These are phyloP conservation scores for Alloascoidea africana DNA, from an alignment of 805 yeast genomes.

Conservation along the genomic window DNA sequence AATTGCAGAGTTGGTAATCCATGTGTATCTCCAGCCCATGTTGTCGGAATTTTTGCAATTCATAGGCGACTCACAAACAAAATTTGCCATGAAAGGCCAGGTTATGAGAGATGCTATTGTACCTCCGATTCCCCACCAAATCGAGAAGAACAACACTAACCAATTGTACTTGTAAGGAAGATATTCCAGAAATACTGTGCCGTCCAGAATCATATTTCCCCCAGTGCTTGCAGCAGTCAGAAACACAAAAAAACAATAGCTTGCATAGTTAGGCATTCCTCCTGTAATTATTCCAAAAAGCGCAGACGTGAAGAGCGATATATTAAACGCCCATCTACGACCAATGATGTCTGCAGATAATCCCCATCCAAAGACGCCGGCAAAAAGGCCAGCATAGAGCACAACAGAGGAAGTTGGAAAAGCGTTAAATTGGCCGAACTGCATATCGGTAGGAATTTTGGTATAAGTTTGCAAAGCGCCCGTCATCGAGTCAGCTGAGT, in stretches of 20 bases:
- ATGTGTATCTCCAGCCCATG: slow-evolving; percentile 49
- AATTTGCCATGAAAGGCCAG: slow-evolving; percentile 39
- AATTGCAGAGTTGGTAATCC: slow-evolving; percentile 37
- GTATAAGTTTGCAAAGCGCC: slow-evolving; percentile 31
- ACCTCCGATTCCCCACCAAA: slow-evolving; percentile 54
- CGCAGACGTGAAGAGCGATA: slow-evolving; percentile 31
- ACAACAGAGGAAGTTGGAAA: slow-evolving; percentile 31
- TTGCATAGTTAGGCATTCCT: slow-evolving; percentile 31
- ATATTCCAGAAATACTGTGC: slow-evolving; percentile 36
- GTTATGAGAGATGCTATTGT: slow-evolving; percentile 33
- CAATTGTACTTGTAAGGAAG: slow-evolving; percentile 35
- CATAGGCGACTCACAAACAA: slow-evolving; percentile 28
- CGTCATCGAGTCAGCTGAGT: slow-evolving; percentile 38
- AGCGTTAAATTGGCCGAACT: background rate
- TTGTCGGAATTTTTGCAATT: slow-evolving; percentile 29
- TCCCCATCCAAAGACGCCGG: slow-evolving; percentile 44
- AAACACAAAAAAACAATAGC: slow-evolving; percentile 24
- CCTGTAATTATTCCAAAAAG: slow-evolving; percentile 38
- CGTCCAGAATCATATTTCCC: slow-evolving; percentile 41
- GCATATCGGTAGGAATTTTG: slow-evolving; percentile 24
- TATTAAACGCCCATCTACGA: slow-evolving; percentile 34
- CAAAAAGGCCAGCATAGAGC: slow-evolving; percentile 33
- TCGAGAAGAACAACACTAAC: slow-evolving; percentile 36
- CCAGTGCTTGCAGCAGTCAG: slow-evolving; percentile 35
- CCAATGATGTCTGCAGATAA: slow-evolving; percentile 40